phyloP scores from a whole-genome alignment of 805 yeast genomes.

The Spencermartinsiella europaea region DNA sequence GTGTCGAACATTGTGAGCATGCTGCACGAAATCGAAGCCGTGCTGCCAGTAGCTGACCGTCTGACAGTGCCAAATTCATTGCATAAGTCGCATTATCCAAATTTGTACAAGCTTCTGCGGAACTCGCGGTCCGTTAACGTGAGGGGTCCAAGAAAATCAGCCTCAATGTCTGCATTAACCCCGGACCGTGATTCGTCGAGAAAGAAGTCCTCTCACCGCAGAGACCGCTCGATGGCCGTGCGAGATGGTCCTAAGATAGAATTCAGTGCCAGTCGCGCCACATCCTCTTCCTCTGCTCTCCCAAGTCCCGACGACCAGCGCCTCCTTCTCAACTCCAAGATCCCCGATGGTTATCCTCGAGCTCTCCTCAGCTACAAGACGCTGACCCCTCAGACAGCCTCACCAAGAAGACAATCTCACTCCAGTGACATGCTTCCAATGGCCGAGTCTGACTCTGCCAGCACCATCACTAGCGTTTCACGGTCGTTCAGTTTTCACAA shows the following conservation, averaged over 20 bases:
- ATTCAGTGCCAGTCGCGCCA: constrained; percentile 1
- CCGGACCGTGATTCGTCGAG: constrained; percentile 21
- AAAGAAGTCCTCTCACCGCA: background rate
- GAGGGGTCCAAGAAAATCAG: constrained; percentile 4
- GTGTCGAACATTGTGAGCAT: constrained; percentile 13
- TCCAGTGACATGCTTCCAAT: constrained; percentile 1
- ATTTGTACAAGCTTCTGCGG: constrained; percentile 31
- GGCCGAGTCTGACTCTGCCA: constrained; percentile 4
- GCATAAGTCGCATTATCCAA: constrained; percentile 42
- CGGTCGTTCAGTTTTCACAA: constrained; percentile 2
- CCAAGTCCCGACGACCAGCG: background rate
- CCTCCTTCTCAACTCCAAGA: background rate
- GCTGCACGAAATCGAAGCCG: constrained; percentile 30
- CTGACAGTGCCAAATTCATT: constrained; percentile 35
- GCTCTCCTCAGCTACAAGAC: background rate
- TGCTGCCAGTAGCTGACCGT: constrained; percentile 35
- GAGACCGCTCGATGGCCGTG: background rate
- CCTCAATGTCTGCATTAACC: constrained; percentile 11
- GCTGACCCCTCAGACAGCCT: constrained; percentile 1
- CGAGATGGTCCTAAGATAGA: background rate
- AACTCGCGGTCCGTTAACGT: background rate
- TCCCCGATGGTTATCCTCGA: background rate
- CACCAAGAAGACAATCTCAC: background rate
- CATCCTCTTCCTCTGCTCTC: background rate
- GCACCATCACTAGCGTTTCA: constrained; percentile 6